A percentile compares a stretch with the other conserved stretches of the same genome.
Evolutionary conservation across 2,329 filamentous ascomycete species (phyloP).

Genomic region (Aspergillus fijiensis): DNA sequence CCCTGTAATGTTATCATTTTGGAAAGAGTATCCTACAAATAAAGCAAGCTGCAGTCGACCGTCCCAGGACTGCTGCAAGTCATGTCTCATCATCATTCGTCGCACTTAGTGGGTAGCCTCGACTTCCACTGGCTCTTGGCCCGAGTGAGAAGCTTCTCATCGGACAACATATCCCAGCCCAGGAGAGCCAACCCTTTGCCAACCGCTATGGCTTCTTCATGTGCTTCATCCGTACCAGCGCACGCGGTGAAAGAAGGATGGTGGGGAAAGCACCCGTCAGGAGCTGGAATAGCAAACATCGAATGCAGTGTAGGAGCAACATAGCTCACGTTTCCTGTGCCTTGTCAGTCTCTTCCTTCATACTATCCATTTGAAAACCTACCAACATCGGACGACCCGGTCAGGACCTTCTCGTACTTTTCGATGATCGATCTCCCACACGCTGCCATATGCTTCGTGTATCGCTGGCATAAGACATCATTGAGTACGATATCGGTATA

Average conservation of each 20-base stretch:
- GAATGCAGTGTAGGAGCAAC: slow-evolving; percentile 50
- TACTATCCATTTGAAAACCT: no score
- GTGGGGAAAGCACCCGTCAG: slow-evolving; percentile 37
- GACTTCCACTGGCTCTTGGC: no score
- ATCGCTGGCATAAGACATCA: slow-evolving; percentile 45
- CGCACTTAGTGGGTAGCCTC: no score
- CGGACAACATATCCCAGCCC: slow-evolving; percentile 30
- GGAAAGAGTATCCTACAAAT: no score
- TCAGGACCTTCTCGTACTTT: no score
- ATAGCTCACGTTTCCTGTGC: slow-evolving; percentile 51
- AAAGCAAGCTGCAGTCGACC: no score
- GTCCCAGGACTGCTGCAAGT: no score
- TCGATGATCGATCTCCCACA: no score
- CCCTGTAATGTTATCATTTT: no score
- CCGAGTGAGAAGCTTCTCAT: no score
- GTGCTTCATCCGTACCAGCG: slow-evolving; percentile 44
- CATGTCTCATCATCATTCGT: no score
- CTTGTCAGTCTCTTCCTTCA: slow-evolving; percentile 41
- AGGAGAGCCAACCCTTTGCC: slow-evolving; percentile 48
- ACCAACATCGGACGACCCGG: no score
- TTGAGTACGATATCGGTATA: slow-evolving; percentile 52
- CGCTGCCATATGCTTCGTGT: slow-evolving; percentile 45
- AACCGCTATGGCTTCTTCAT: slow-evolving; percentile 43
- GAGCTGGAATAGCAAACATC: slow-evolving; percentile 47
- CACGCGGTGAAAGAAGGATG: slow-evolving; percentile 46